Evolutionary conservation across 2,329 filamentous ascomycete genomes (phyloP).

Genomic region (Aspergillus fructus): DNA sequence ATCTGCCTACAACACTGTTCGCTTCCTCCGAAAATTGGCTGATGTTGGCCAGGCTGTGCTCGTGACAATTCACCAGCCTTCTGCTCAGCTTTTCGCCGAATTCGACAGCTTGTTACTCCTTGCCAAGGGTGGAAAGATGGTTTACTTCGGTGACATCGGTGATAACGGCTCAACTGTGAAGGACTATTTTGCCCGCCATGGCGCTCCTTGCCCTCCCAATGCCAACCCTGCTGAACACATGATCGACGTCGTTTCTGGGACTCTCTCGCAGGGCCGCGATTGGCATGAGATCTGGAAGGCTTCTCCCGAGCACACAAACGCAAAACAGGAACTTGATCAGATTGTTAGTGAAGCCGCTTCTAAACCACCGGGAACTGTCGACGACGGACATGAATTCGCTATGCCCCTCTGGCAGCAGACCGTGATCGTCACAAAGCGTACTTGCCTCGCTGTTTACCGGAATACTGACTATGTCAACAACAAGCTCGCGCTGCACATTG

Average conservation of each 20-base stretch:
- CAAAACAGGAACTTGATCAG: conserved; percentile 62
- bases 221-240: conserved; percentile 64
- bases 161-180: conserved; percentile 63
- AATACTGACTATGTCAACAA: conserved; percentile 67
- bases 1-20: conserved; percentile 64
- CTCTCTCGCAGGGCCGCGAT: conserved; percentile 54
- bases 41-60: conserved; percentile 66
- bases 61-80: conserved; percentile 71
- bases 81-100: conserved; percentile 64
- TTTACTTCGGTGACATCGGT: conserved; percentile 69
- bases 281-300: conserved; percentile 72
- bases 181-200: conserved; percentile 65
- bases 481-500: conserved; percentile 59
- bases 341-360: conserved; percentile 53
- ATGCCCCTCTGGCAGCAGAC: conserved; percentile 64
- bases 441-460: conserved; percentile 64
- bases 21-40: conserved; percentile 65
- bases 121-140: conserved; percentile 66
- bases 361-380: conserved; percentile 45
- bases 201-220: conserved; percentile 60
- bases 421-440: conserved; percentile 63
- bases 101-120: conserved; percentile 70
- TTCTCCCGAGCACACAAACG: conserved; percentile 58
- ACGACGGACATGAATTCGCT: conserved; percentile 60
- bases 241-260: conserved; percentile 50